These are phyloP conservation scores for Penicillium malachiteum DNA, from an alignment of 495 filamentous ascomycete species.

Conservation along the genomic window DNA sequence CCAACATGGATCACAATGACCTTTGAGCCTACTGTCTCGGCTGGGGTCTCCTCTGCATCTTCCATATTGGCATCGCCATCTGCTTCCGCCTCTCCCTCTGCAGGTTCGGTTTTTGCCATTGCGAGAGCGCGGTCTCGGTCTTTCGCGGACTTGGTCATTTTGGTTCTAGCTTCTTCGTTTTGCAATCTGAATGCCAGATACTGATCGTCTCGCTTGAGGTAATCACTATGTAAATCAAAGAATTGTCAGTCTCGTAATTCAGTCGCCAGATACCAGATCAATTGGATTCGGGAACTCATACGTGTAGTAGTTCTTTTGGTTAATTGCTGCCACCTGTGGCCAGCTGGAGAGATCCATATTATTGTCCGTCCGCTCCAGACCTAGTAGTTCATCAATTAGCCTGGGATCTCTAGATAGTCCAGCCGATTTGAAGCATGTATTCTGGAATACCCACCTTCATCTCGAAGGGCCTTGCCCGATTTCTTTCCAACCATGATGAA, in stretches of 20 bases:
- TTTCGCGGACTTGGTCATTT: conserved; percentile 77
- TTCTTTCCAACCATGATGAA: conserved; percentile 63
- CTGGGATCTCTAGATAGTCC: not conserved
- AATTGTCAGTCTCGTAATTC: conserved; percentile 10
- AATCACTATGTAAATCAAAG: conserved; percentile 60
- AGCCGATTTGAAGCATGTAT: not conserved
- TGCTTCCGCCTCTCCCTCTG: conserved; percentile 35
- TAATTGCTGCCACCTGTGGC: conserved; percentile 89
- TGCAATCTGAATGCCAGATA: conserved; percentile 83
- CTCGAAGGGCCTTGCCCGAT: conserved; percentile 61
- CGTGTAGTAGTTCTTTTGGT: conserved; percentile 99
- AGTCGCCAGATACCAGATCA: not conserved
- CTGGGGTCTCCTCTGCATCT: conserved; percentile 55
- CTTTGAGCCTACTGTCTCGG: conserved; percentile 75
- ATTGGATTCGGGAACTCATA: conserved; percentile 44
- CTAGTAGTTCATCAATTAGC: conserved; percentile 41
- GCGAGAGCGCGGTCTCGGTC: conserved; percentile 84
- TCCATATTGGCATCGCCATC: conserved; percentile 65
- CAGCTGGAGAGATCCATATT: conserved; percentile 92
- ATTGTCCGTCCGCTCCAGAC: conserved; percentile 94
- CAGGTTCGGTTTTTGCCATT: conserved; percentile 52
- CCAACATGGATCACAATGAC: conserved; percentile 96
- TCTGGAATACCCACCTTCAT: conserved; percentile 52
- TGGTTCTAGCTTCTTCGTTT: conserved; percentile 74
- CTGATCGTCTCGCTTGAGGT: conserved; percentile 97